Evolutionary conservation across 164 flowering plant species (phyloP), one percentile per base, ranked within the genome.

Genomic region (Taxillus chinensis): DNA sequence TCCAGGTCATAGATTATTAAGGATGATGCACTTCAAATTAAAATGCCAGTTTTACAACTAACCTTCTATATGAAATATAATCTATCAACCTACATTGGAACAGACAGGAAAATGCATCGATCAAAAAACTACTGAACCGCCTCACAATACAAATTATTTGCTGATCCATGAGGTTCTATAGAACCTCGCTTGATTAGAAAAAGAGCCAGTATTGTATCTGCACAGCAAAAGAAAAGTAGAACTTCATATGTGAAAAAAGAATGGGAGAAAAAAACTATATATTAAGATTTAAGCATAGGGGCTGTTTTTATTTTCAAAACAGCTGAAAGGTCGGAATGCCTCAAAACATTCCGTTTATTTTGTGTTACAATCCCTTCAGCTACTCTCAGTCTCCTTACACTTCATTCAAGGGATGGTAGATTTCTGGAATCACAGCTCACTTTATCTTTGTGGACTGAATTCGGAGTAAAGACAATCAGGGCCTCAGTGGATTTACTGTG

Each of bases 271-370:
- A 55, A 55, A 16, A 3, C 0, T n/a, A 1, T 27, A 65, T 7
- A 57, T 16, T 14, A 37, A 7, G n/a, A 13, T 17, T 41, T 41
- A 58, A 39, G 55, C 41, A 17, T 5, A 55, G 37, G 8, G 5
- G 5, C 3, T 4, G 40, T 55, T 17, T 38, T 39, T 72, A 75
- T 76, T 75, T 75, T 61, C 74, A 76, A 59, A 76, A 76, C 62
- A 95, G n/a, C 92, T 55, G 92, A 90, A 50, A 69, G 68, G 62
- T 80, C 83, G 37, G 97, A 90, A 73, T 72, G 92, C 65, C 87
- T 79, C 74, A 87, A 66, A 62, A 78, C 75, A 68, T 66, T 72
- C 61, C 61, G 71, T 7, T 73, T 77, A 61, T 71, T 81, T 49
- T 69, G 67, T 48, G 60, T 17, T 52, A 60, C 59, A 38, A 55